A percentile compares a stretch with the other conserved stretches of the same genome.
Conservation (phyloP, 31 red algal species). For the Porphyra umbilicalis region DNA sequence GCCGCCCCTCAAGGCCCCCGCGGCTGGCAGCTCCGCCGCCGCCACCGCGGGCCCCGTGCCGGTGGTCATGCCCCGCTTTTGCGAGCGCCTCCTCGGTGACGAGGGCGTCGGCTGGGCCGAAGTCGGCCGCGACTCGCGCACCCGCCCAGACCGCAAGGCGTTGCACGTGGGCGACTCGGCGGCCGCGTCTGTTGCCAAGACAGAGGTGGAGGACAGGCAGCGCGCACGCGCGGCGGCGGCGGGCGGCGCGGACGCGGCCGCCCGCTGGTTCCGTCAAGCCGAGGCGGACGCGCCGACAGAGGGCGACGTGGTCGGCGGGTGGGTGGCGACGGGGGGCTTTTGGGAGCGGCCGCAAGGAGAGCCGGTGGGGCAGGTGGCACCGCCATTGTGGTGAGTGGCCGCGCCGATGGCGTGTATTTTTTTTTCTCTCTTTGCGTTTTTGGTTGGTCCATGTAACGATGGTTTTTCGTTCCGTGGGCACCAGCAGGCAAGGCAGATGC, state of each 20-base stretch:
- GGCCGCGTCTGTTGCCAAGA: constrained; percentile 52
- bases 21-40: constrained; percentile 21
- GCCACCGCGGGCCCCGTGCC: constrained; percentile 30
- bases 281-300: constrained; percentile 10
- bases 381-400: background rate
- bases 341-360: background rate
- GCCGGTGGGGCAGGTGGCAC: background rate
- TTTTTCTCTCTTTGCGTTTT: no score
- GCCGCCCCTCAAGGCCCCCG: constrained; percentile 33
- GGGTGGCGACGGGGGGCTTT: background rate
- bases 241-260: background rate
- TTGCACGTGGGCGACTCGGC: constrained; percentile 58
- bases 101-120: constrained; percentile 41
- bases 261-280: constrained; percentile 46
- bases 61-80: constrained; percentile 45
- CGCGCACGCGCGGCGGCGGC: constrained; percentile 33
- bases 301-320: constrained; percentile 17
- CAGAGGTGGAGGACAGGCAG: constrained; percentile 79
- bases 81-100: constrained; percentile 31
- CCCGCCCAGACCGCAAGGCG: constrained; percentile 72
- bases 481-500: no score
- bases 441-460: no score
- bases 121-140: constrained; percentile 79
- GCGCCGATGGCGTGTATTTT: no score
- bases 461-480: no score